Evolutionary conservation across 2,329 filamentous ascomycete genomes (phyloP), one percentile per base, ranked within the genome.

Genomic region (Ophiostoma sp.): DNA sequence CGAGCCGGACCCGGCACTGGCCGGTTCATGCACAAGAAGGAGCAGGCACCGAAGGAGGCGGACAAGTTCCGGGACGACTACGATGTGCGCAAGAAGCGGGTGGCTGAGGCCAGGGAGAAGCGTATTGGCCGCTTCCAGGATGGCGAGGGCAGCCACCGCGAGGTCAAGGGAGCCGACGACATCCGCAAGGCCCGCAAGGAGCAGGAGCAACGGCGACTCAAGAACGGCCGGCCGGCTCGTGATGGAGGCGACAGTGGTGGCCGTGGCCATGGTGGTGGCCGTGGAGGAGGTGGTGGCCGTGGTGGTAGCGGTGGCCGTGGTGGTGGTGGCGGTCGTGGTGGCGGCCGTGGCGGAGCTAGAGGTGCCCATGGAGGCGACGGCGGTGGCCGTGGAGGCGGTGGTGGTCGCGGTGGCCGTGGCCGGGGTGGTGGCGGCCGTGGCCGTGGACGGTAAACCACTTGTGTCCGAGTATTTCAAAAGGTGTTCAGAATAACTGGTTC

Each of bases 21-120:
- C 3, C 83, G 88, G 71, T 97, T 90, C 82, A 91, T 90, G 81
- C 95, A 99, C 81, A 94, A 90, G 79, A 86, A 89, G 78, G 89
- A 95, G 76, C 88, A 86, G 80, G 93, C 93, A 68, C 95, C 96
- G 71, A 98, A 97, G 83, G 87, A 92, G 74, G 93, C 95, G 7
- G 95, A 99, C 82, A 94, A 91, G 80, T 94, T 86, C 78, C 85
- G 95, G 70, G 93, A 94, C 77, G 94, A 99, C 79, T 99, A 91
- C 79, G 84, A 96, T 72, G 87, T 88, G 76, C 89, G 91, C 81
- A 97, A 95, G 88, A 93, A 93, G 88, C 88, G 92, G 76, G 89
- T 95, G 18, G 87, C 88, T 16, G 93, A 93, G 76, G 93, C 94
- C 63, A 90, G 90, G 79, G 91, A 97, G 82, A 93, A 93, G 81